Conservation (phyloP, 192 early-diverging fungal species). For the Gaertneriomyces sp. region DNA sequence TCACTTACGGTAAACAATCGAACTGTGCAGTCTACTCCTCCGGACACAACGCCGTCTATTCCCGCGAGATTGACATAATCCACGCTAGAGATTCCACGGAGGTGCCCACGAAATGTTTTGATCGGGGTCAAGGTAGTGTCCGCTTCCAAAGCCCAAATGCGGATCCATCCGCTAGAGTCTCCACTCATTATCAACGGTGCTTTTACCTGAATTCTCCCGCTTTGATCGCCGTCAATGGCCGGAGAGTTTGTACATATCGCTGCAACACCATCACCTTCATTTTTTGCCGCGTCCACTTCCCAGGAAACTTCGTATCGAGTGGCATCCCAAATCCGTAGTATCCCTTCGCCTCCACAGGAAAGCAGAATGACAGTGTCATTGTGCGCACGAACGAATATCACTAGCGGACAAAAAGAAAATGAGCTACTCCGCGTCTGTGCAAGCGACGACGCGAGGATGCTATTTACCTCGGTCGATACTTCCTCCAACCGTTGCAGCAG, state of each 20-base stretch:
- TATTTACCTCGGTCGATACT: conserved; percentile 44
- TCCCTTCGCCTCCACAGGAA: conserved; percentile 45
- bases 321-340: conserved; percentile 50
- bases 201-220: conserved; percentile 42
- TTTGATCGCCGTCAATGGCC: conserved; percentile 25
- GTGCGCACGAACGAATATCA: conserved; percentile 38
- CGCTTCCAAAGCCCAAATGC: neutral
- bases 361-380: conserved; percentile 33
- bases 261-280: conserved; percentile 12
- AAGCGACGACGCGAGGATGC: neutral
- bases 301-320: conserved; percentile 30
- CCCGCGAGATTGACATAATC: conserved; percentile 29
- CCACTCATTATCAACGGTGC: conserved; percentile 34
- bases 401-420: conserved; percentile 16
- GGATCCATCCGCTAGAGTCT: conserved; percentile 40
- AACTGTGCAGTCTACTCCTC: conserved; percentile 44
- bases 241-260: conserved; percentile 27
- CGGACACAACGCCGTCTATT: conserved; percentile 34
- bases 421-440: neutral
- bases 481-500: conserved; percentile 27
- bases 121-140: conserved; percentile 7
- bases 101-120: conserved; percentile 39
- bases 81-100: conserved; percentile 28
- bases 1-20: conserved; percentile 45
- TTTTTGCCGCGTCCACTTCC: conserved; percentile 30